phyloP scores from a whole-genome alignment of 371 early-diverging fungal genomes.

The Apophysomyces ossiformis region DNA sequence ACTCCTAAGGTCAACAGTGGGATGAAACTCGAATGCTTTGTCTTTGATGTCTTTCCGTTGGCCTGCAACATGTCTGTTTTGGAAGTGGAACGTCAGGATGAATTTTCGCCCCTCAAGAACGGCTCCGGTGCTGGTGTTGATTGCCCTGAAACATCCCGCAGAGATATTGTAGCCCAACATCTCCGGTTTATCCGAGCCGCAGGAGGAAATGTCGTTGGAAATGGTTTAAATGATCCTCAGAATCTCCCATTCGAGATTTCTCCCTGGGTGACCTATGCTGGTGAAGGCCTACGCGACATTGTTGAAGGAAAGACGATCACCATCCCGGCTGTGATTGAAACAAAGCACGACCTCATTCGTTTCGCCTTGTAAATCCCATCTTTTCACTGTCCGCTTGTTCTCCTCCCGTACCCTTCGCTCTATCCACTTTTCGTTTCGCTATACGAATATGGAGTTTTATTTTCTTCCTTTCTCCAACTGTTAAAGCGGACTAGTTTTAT shows the following conservation, averaged over 20 bases:
- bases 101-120: constrained; percentile 97
- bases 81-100: constrained; percentile 89
- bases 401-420: background rate
- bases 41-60: constrained; percentile 96
- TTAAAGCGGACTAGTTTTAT: no score
- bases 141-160: constrained; percentile 92
- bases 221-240: constrained; percentile 50
- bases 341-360: constrained; percentile 48
- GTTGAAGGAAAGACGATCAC: constrained; percentile 65
- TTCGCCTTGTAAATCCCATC: constrained; percentile 22
- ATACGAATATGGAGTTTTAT: background rate
- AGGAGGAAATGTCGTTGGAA: constrained; percentile 77
- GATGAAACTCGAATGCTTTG: constrained; percentile 97
- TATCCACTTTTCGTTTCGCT: background rate
- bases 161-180: constrained; percentile 86
- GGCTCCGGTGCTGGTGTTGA: constrained; percentile 91
- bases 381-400: background rate
- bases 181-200: constrained; percentile 84
- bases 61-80: constrained; percentile 87
- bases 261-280: constrained; percentile 88
- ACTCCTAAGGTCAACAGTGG: constrained; percentile 86
- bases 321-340: constrained; percentile 50
- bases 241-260: constrained; percentile 80
- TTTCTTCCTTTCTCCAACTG: background rate
- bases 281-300: constrained; percentile 84